These are phyloP conservation scores for Phalaenopsis equestris DNA, from an alignment of 106 monocot genomes.

Conservation along the genomic window DNA sequence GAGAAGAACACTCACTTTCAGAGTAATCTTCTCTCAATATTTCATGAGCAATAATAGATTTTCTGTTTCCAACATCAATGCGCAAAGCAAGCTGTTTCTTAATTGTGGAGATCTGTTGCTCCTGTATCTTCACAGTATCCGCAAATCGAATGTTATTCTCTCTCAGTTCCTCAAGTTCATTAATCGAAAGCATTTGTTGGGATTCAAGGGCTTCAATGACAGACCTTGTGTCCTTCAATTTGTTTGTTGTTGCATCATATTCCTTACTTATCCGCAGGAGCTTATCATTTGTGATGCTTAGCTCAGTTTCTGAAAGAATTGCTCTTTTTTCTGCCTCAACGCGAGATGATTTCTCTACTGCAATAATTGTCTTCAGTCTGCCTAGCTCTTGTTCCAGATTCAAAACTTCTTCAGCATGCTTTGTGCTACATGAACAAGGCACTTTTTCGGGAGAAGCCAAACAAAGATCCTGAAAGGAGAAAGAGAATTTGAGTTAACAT, in stretches of 20 bases:
- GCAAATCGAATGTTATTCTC: slow-evolving; percentile 15
- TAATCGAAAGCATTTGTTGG: slow-evolving; percentile 43
- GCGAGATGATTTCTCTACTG: slow-evolving; percentile 53
- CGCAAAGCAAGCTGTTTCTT: slow-evolving; percentile 20
- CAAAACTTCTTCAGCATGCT: slow-evolving; percentile 42
- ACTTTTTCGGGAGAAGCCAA: slow-evolving; percentile 36
- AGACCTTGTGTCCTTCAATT: slow-evolving; percentile 53
- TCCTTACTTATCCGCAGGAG: slow-evolving; percentile 17
- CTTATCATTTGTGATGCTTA: slow-evolving; percentile 22
- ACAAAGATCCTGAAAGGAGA: slow-evolving; percentile 33
- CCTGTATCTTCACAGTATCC: slow-evolving; percentile 31
- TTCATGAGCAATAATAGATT: not conserved
- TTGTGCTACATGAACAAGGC: not conserved
- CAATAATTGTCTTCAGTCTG: slow-evolving; percentile 67
- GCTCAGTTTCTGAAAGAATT: slow-evolving; percentile 15
- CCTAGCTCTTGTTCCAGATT: slow-evolving; percentile 40
- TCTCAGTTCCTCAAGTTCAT: slow-evolving; percentile 56
- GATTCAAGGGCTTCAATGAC: slow-evolving; percentile 77
- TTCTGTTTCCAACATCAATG: slow-evolving; percentile 15
- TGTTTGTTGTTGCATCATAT: slow-evolving; percentile 27
- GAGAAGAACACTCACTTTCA: no score
- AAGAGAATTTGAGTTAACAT: not conserved
- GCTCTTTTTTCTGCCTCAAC: slow-evolving; percentile 34
- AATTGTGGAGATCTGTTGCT: slow-evolving; percentile 33
- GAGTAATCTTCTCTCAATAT: slow-evolving; percentile 1